Evolutionary conservation across 1,284 basidiomycete species (phyloP).

Genomic region (Amylostereum areolatum): DNA sequence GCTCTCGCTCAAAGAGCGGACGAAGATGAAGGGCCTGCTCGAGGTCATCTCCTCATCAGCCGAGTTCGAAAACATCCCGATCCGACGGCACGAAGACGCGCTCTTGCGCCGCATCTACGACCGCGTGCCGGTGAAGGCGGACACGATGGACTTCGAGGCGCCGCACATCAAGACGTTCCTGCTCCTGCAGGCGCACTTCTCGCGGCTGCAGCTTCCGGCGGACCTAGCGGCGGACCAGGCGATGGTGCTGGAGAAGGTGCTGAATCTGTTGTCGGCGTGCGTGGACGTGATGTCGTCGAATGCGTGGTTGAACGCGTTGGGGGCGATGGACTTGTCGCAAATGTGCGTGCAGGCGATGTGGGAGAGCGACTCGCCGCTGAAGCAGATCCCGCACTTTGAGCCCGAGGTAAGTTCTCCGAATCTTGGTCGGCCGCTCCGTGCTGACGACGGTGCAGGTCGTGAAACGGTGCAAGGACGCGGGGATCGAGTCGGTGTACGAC

Average conservation of each 20-base stretch:
- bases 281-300: slow-evolving; percentile 99
- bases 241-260: slow-evolving; percentile 82
- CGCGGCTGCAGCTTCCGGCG: slow-evolving; percentile 83
- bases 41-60: slow-evolving; percentile 96
- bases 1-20: slow-evolving; percentile 90
- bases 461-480: slow-evolving; percentile 78
- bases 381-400: slow-evolving; percentile 96
- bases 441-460: slow-evolving; percentile 47
- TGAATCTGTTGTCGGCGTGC: slow-evolving; percentile 87
- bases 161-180: slow-evolving; percentile 99
- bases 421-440: neutral
- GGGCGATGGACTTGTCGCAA: slow-evolving; percentile 98
- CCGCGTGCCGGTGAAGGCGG: slow-evolving; percentile 94
- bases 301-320: slow-evolving; percentile 89
- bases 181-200: slow-evolving; percentile 95
- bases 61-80: slow-evolving; percentile 94
- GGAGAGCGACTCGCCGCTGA: slow-evolving; percentile 92
- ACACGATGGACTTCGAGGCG: slow-evolving; percentile 80
- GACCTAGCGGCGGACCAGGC: slow-evolving; percentile 92
- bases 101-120: slow-evolving; percentile 88
- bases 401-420: slow-evolving; percentile 48
- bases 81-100: slow-evolving; percentile 85
- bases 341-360: slow-evolving; percentile 99
- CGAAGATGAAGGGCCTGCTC: slow-evolving; percentile 95
- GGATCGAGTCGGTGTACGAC: slow-evolving; percentile 87